phyloP scores from a whole-genome alignment of 1,284 basidiomycete species.

The Trichosporon sp. region DNA sequence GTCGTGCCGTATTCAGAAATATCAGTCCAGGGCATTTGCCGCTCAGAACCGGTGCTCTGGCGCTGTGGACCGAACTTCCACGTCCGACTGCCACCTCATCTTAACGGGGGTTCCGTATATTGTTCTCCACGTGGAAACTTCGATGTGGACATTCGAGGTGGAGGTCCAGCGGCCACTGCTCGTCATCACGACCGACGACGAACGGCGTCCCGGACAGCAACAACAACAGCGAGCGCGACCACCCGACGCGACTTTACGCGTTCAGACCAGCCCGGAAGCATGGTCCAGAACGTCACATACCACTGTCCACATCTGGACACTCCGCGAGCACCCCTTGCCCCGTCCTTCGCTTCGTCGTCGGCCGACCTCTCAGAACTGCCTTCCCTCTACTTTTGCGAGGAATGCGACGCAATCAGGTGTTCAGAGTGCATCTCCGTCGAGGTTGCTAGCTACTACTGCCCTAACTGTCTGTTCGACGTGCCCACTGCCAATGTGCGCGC shows the following conservation, averaged over 20 bases:
- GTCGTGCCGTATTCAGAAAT: neutral
- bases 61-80: neutral
- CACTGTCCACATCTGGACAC: constrained; percentile 56
- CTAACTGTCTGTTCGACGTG: constrained; percentile 98
- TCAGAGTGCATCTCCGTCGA: constrained; percentile 88
- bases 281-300: constrained; percentile 39
- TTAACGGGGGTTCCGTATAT: constrained; percentile 17
- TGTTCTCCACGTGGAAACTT: constrained; percentile 7
- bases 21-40: constrained; percentile 1
- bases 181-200: neutral
- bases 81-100: constrained; percentile 7
- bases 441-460: constrained; percentile 95
- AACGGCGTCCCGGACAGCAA: neutral
- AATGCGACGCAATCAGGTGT: constrained; percentile 93
- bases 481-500: constrained; percentile 92
- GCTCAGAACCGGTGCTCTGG: neutral
- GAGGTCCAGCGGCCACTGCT: constrained; percentile 7
- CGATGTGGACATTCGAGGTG: neutral
- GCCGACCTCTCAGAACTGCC: constrained; percentile 82
- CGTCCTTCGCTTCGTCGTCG: constrained; percentile 71
- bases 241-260: constrained; percentile 12
- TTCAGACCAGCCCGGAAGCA: neutral
- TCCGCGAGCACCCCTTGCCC: constrained; percentile 60
- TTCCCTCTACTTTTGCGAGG: constrained; percentile 93
- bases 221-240: neutral